A percentile compares a stretch with the other conserved stretches of the same genome.
phyloP scores from a whole-genome alignment of 345 rosid genomes.

The Anacardium occidentale region DNA sequence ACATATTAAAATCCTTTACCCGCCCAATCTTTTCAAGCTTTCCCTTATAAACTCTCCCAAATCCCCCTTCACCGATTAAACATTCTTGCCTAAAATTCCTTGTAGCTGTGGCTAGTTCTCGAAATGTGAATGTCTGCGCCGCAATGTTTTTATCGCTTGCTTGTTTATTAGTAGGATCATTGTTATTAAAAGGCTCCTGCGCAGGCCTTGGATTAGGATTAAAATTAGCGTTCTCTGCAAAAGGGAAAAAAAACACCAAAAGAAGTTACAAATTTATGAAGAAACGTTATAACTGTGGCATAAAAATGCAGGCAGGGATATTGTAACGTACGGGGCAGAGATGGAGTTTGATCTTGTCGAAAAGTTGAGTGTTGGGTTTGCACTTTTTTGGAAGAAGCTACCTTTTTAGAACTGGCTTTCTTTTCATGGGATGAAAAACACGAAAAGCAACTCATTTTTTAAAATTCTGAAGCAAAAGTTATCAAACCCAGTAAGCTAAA shows the following conservation, averaged over 20 bases:
- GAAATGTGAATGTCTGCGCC: constrained; percentile 75
- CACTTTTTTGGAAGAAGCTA: constrained; percentile 27
- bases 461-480: too few relatives aligned
- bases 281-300: too few relatives aligned
- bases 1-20: constrained; percentile 33
- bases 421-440: constrained; percentile 68
- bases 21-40: constrained; percentile 60
- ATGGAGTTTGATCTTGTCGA: constrained; percentile 18
- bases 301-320: background rate
- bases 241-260: background rate
- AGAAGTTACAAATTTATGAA: too few relatives aligned
- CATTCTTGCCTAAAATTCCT: constrained; percentile 89
- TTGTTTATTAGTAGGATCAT: constrained; percentile 29
- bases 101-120: constrained; percentile 82
- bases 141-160: constrained; percentile 43
- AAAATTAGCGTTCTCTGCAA: constrained; percentile 20
- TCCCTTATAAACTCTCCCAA: constrained; percentile 94
- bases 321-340: constrained; percentile 22
- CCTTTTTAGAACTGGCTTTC: constrained; percentile 29
- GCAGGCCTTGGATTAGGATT: constrained; percentile 19
- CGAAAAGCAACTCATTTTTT: constrained; percentile 70
- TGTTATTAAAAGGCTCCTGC: constrained; percentile 10
- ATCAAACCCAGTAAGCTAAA: background rate
- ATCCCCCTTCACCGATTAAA: constrained; percentile 91
- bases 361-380: constrained; percentile 3